Percentiles rank a stretch among this genome's conserved stretches.
These are phyloP conservation scores for Salix koriyanagi DNA, from an alignment of 345 rosid genomes.

Conservation along the genomic window DNA sequence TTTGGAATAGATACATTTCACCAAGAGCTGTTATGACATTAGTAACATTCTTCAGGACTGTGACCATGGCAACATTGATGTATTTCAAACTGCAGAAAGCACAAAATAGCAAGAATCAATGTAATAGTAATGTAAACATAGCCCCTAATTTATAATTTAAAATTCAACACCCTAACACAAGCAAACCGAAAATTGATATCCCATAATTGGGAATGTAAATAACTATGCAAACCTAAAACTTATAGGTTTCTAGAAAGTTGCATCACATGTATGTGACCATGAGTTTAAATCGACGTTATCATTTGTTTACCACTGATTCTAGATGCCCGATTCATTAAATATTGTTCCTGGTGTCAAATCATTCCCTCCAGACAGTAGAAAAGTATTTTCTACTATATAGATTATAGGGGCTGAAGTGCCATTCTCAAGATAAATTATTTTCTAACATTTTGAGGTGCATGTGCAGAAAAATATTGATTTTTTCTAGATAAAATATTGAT, in stretches of 20 bases:
- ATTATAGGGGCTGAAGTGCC: no score
- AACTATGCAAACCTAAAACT: neutral
- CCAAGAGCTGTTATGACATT: constrained; percentile 95
- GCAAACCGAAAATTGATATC: neutral
- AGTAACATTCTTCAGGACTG: constrained; percentile 94
- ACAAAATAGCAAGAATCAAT: neutral
- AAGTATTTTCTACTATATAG: neutral
- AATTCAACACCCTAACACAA: neutral
- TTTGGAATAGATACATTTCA: constrained; percentile 89
- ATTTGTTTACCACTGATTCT: neutral
- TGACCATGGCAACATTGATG: constrained; percentile 99
- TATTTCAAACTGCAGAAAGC: constrained; percentile 73
- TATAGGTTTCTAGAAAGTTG: neutral
- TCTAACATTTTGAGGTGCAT: neutral
- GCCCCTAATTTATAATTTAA: neutral
- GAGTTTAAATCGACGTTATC: neutral
- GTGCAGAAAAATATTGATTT: neutral
- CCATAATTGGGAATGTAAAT: neutral
- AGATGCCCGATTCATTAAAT: neutral
- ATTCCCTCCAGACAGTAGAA: neutral
- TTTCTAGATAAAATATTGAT: no score
- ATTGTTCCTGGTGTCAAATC: neutral
- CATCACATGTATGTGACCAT: neutral
- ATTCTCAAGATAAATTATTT: neutral
- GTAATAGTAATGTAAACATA: neutral